Conservation (phyloP, 2,329 filamentous ascomycete genomes). For the Fusarium chaquense region DNA sequence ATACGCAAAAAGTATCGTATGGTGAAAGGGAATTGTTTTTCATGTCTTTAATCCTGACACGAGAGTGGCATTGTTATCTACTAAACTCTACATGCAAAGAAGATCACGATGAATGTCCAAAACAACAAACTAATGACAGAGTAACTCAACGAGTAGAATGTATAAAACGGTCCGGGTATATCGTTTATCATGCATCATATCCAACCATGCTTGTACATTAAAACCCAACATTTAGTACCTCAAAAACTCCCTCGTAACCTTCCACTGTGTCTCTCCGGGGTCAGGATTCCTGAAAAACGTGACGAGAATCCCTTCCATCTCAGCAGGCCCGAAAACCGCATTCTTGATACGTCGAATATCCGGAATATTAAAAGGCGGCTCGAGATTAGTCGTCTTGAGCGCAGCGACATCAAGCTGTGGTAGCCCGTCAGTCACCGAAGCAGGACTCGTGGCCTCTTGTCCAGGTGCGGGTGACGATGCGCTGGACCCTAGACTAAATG, state of each 20-base stretch:
- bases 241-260: slow-evolving; percentile 47
- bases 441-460: slow-evolving; percentile 23
- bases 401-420: slow-evolving; percentile 25
- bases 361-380: slow-evolving; percentile 48
- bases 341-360: slow-evolving; percentile 50
- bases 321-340: slow-evolving; percentile 45
- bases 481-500: not conserved
- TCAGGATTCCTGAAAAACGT: slow-evolving; percentile 49
- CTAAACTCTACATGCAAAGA: not conserved
- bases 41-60: not conserved
- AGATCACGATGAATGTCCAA: not conserved
- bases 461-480: slow-evolving; percentile 12
- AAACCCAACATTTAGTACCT: slow-evolving; percentile 15
- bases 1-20: not conserved
- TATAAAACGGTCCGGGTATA: slow-evolving; percentile 8
- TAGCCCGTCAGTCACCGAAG: slow-evolving; percentile 32
- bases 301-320: slow-evolving; percentile 44
- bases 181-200: not conserved
- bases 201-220: too few relatives aligned
- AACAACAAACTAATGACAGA: not conserved
- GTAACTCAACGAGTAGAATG: not conserved
- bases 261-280: slow-evolving; percentile 46
- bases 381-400: slow-evolving; percentile 23
- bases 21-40: not conserved
- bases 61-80: not conserved